A percentile compares a stretch with the other conserved stretches of the same genome.
Evolutionary conservation across 768 basidiomycete species (phyloP).

Genomic region (Cystofilobasidium capitatum): DNA sequence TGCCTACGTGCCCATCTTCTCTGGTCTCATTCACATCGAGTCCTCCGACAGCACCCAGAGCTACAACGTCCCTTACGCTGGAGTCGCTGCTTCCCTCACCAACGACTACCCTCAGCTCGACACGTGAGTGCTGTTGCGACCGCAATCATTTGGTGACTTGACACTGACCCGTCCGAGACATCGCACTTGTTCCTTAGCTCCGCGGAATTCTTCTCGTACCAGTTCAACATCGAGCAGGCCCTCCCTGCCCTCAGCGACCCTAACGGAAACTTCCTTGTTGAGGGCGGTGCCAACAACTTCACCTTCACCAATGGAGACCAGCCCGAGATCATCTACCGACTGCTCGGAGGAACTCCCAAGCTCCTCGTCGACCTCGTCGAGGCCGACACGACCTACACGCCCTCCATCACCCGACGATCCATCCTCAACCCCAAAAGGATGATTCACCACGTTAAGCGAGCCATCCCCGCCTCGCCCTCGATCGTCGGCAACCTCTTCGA

Average conservation of each 20-base stretch:
- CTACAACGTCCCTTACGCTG: constrained; percentile 19
- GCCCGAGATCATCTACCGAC: constrained; percentile 18
- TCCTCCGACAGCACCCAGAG: background rate
- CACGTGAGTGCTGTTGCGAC: constrained; percentile 11
- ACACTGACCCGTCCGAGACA: no score
- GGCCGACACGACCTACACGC: constrained; percentile 27
- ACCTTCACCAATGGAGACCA: background rate
- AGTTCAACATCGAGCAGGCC: background rate
- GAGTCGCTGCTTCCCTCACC: constrained; percentile 19
- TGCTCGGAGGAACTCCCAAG: constrained; percentile 24
- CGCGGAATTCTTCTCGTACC: background rate
- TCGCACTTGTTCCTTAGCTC: background rate
- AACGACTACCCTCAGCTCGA: constrained; percentile 18
- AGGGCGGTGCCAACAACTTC: constrained; percentile 5
- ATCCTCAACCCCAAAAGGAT: background rate
- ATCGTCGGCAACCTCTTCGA: constrained; percentile 12
- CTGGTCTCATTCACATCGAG: constrained; percentile 20
- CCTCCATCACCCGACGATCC: constrained; percentile 14
- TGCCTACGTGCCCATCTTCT: constrained; percentile 18
- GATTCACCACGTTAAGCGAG: background rate
- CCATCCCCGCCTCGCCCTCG: background rate
- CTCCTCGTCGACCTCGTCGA: constrained; percentile 29
- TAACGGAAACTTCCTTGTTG: background rate
- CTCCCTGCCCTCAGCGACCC: constrained; percentile 7
- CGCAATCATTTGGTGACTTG: no score